Evolutionary conservation across 441 rosid species (phyloP).

Genomic region (Populus hybrid): DNA sequence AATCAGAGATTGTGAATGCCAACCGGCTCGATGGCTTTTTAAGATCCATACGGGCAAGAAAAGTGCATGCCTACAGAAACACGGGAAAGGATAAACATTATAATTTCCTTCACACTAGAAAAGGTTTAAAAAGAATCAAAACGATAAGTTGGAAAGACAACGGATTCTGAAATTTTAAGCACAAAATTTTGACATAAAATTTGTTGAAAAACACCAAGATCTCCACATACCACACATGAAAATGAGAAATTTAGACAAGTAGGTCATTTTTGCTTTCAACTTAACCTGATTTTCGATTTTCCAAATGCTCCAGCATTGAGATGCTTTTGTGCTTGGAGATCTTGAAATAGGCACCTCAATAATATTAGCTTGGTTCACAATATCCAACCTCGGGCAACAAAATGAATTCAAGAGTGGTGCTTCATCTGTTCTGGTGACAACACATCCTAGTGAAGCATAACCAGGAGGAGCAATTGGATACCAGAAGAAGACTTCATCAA

Average conservation of each 20-base stretch:
- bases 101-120: conserved; percentile 8
- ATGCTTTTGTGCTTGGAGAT: conserved; percentile 71
- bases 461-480: conserved; percentile 99
- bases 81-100: conserved; percentile 18
- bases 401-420: conserved; percentile 59
- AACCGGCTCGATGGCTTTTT: conserved; percentile 80
- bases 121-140: conserved; percentile 15
- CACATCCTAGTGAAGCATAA: conserved; percentile 90
- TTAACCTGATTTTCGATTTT: conserved; percentile 96
- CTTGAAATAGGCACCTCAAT: conserved; percentile 74
- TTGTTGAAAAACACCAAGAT: not conserved
- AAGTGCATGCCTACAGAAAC: conserved; percentile 85
- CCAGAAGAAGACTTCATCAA: conserved; percentile 95
- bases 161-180: not conserved
- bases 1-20: conserved; percentile 85
- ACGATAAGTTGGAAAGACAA: conserved; percentile 4
- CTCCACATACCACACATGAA: not conserved
- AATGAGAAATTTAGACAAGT: conserved; percentile 5
- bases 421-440: conserved; percentile 76
- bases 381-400: conserved; percentile 97
- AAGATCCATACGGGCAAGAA: conserved; percentile 89
- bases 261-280: conserved; percentile 12
- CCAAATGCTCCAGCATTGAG: conserved; percentile 98
- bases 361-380: conserved; percentile 82
- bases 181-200: not conserved